phyloP scores from a whole-genome alignment of 306 rosid genomes.

The Benincasa hispida region DNA sequence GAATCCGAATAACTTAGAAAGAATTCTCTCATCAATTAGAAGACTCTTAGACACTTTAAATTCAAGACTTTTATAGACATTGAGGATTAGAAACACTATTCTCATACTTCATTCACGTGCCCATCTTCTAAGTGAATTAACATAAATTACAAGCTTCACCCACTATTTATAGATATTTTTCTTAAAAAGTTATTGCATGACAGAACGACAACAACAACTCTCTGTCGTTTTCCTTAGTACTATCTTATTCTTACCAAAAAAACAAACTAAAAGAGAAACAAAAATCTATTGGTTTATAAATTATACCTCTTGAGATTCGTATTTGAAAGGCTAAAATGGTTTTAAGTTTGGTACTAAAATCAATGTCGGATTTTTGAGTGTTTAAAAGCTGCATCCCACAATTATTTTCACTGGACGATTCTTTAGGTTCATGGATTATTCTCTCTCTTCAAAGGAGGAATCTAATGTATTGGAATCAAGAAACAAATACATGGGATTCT shows the following conservation, averaged over 20 bases:
- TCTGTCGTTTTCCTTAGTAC: neutral
- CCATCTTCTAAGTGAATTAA: too few relatives aligned
- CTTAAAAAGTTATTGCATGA: neutral
- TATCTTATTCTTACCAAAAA: neutral
- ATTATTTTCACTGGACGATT: neutral
- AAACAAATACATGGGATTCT: neutral
- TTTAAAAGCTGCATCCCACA: neutral
- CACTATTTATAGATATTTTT: too few relatives aligned
- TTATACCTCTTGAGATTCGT: neutral
- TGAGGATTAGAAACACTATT: too few relatives aligned
- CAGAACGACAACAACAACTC: neutral
- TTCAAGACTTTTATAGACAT: too few relatives aligned
- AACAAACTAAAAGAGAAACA: neutral
- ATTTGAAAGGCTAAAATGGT: neutral
- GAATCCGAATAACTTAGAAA: too few relatives aligned
- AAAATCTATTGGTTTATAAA: neutral
- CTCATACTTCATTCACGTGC: too few relatives aligned
- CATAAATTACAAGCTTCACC: too few relatives aligned
- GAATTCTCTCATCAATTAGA: too few relatives aligned
- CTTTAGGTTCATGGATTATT: neutral
- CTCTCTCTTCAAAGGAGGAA: neutral
- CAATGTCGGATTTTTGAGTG: neutral
- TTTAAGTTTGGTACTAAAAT: neutral
- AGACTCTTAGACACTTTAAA: too few relatives aligned
- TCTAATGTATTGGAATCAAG: neutral